Conservation (phyloP, 1,284 basidiomycete genomes). For the Malassezia obtusa region DNA sequence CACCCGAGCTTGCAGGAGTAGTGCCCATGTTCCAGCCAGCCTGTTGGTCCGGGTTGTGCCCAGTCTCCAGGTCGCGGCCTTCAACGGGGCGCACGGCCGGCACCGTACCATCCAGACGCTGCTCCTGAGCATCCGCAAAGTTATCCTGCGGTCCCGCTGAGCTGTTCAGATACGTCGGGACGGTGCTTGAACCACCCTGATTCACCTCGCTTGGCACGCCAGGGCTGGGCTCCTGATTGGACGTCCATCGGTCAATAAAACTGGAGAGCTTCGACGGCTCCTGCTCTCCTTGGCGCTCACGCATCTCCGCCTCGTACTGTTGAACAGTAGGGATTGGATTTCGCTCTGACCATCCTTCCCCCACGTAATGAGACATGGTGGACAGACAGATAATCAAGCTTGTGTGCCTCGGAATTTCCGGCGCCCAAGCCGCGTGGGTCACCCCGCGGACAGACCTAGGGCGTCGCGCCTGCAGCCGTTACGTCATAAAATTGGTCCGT, state of each 20-base stretch:
- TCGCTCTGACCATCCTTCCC: constrained; percentile 37
- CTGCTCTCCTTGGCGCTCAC: not conserved
- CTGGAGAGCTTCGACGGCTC: not conserved
- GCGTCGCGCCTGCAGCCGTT: not conserved
- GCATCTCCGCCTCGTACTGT: constrained; percentile 16
- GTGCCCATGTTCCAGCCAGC: too few species aligned
- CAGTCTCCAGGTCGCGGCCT: too few species aligned
- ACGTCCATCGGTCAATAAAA: not conserved
- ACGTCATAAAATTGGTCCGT: not conserved
- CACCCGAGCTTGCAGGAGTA: too few species aligned
- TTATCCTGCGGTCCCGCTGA: too few species aligned
- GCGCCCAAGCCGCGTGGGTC: not conserved
- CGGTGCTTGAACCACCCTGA: too few species aligned
- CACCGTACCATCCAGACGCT: too few species aligned
- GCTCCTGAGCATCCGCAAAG: too few species aligned
- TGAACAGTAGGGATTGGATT: constrained; percentile 36
- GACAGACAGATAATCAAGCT: not conserved
- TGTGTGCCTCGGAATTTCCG: not conserved
- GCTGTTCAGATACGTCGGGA: too few species aligned
- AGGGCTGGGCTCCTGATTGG: not conserved
- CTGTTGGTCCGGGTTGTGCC: too few species aligned
- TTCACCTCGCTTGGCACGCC: not conserved
- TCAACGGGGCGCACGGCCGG: too few species aligned
- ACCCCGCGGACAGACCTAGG: too few species aligned
- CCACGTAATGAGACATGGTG: constrained; percentile 27